Conservation (phyloP, 176 grass and related monocot genomes). For the Neostapfia colusana region DNA sequence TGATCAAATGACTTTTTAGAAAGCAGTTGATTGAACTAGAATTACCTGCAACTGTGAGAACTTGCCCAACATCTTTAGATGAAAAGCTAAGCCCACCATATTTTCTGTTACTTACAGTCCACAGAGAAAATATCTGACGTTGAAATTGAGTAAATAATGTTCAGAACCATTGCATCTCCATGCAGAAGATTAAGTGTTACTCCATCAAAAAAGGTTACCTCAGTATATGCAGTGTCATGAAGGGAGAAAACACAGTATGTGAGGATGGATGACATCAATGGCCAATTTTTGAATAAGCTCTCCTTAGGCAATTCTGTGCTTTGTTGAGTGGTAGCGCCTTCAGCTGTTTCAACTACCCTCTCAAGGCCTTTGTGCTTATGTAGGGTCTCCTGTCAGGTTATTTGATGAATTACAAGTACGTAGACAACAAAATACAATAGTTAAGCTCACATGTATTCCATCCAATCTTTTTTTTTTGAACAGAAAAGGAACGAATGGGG, state of each 20-base stretch:
- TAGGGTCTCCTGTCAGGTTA: constrained; percentile 63
- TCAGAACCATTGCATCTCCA: neutral
- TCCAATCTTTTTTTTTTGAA: too few relatives aligned
- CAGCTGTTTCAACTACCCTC: constrained; percentile 32
- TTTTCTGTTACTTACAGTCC: constrained; percentile 75
- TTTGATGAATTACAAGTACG: neutral
- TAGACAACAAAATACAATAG: neutral
- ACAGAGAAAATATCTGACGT: constrained; percentile 86
- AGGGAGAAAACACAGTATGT: constrained; percentile 71
- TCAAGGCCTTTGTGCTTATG: constrained; percentile 59
- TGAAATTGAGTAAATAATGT: neutral
- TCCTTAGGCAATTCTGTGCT: constrained; percentile 36
- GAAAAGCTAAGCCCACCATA: constrained; percentile 78
- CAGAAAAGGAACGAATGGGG: too few relatives aligned
- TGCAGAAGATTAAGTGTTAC: neutral
- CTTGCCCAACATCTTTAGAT: constrained; percentile 67
- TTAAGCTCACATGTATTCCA: neutral
- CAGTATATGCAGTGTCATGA: constrained; percentile 69
- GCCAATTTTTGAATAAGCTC: constrained; percentile 70
- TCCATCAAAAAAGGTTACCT: constrained; percentile 36
- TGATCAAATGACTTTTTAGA: neutral
- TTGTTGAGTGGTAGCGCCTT: constrained; percentile 30
- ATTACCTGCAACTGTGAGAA: constrained; percentile 78
- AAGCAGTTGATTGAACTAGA: neutral
- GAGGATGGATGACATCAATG: constrained; percentile 76